Evolutionary conservation across 2,329 filamentous ascomycete species (phyloP).

Genomic region (Beauveria asiatica): DNA sequence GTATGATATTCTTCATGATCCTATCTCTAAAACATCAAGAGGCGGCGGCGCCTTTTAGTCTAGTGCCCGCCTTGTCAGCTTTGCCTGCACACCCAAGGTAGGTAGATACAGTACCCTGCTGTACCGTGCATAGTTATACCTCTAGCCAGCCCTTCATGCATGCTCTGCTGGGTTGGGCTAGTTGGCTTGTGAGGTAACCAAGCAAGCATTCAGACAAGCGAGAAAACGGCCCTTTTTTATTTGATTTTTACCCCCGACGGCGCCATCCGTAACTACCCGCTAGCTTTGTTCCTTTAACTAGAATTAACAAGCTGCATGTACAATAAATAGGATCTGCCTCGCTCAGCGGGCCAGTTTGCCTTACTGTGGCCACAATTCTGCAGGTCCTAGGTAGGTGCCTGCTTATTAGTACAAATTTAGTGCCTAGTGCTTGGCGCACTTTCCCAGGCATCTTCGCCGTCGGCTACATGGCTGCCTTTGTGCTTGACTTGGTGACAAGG

Average conservation of each 20-base stretch:
- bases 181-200: background rate
- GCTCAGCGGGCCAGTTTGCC: conserved; percentile 3
- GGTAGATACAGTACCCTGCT: no score
- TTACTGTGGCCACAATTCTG: background rate
- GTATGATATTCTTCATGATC: no score
- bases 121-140: background rate
- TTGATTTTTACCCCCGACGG: background rate
- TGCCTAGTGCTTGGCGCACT: background rate
- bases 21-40: background rate
- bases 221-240: background rate
- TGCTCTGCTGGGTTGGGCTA: conserved; percentile 2
- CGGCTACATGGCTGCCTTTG: no score
- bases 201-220: background rate
- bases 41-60: background rate
- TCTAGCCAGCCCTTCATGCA: background rate
- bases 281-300: background rate
- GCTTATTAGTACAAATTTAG: no score
- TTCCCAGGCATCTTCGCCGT: background rate
- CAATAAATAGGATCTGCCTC: background rate
- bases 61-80: background rate
- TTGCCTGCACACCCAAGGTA: background rate
- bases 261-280: background rate
- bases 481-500: no score
- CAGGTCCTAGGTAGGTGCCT: background rate
- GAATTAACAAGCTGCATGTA: background rate